Conservation (phyloP, 2,329 filamentous ascomycete genomes). For the Fusarium sp. region DNA sequence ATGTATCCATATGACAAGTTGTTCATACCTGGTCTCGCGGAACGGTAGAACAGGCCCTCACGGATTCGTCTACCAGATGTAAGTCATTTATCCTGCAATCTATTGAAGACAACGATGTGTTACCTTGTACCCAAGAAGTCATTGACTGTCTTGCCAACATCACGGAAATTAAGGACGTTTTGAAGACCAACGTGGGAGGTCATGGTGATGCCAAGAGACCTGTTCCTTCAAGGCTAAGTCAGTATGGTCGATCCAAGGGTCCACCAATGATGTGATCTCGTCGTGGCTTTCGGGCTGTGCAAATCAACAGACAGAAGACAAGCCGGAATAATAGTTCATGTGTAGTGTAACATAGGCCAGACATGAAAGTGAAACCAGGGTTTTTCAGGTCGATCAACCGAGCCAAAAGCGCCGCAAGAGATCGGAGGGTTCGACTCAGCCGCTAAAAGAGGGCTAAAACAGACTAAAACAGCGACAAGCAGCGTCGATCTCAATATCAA, state of each 20-base stretch:
- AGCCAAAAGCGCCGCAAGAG: constrained; percentile 22
- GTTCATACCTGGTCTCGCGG: constrained; percentile 67
- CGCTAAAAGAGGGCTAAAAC: constrained; percentile 19
- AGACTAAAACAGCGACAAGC: constrained; percentile 22
- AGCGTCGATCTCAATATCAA: constrained; percentile 34
- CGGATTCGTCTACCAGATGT: constrained; percentile 58
- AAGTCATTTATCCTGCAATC: background rate
- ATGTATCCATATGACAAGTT: background rate
- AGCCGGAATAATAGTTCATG: constrained; percentile 8
- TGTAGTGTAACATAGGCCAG: background rate
- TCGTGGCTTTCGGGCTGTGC: background rate
- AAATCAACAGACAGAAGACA: constrained; percentile 1
- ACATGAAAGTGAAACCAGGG: constrained; percentile 21
- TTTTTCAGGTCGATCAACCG: constrained; percentile 31
- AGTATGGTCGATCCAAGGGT: background rate
- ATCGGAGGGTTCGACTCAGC: constrained; percentile 25
- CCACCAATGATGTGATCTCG: background rate
- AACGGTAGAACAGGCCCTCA: constrained; percentile 74
- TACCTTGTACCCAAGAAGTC: constrained; percentile 65
- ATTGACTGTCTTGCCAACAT: constrained; percentile 77
- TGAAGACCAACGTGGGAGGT: constrained; percentile 35
- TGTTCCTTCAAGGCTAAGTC: background rate
- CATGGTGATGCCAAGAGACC: constrained; percentile 32
- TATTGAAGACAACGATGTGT: no score
- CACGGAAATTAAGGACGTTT: constrained; percentile 76